Percentiles rank a stretch among this genome's conserved stretches.
Evolutionary conservation across 1,284 basidiomycete species (phyloP).

Genomic region (Sanghuangporus sanghuang): DNA sequence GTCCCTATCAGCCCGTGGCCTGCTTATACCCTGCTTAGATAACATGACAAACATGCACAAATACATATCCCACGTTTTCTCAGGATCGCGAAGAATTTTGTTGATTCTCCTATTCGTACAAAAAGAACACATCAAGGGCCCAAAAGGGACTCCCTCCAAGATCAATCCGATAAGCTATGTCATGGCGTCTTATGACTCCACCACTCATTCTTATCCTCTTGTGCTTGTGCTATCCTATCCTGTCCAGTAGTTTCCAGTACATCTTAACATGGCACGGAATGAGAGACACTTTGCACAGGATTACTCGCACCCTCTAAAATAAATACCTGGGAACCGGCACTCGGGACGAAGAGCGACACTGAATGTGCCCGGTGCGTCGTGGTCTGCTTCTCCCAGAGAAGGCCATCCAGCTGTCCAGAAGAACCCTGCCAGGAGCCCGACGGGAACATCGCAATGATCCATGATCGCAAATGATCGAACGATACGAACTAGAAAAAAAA

Average conservation of each 20-base stretch:
- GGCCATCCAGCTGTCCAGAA: background rate
- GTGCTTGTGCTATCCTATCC: background rate
- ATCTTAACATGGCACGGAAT: background rate
- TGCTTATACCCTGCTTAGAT: slow-evolving; percentile 1
- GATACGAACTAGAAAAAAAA: background rate
- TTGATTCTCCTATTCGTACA: background rate
- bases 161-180: slow-evolving; percentile 5
- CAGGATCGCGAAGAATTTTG: slow-evolving; percentile 3
- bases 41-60: slow-evolving; percentile 1
- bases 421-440: background rate
- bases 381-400: background rate
- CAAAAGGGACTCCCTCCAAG: background rate
- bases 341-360: background rate
- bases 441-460: background rate
- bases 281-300: background rate
- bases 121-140: background rate
- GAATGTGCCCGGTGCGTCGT: background rate
- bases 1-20: background rate
- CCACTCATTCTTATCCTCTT: background rate
- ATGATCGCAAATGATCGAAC: background rate
- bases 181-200: background rate
- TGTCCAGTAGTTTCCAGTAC: background rate
- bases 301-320: background rate
- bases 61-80: background rate
- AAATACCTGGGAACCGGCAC: background rate